Conservation (phyloP, 1,284 basidiomycete genomes). For the Pseudomicrostroma phylloplanum region DNA sequence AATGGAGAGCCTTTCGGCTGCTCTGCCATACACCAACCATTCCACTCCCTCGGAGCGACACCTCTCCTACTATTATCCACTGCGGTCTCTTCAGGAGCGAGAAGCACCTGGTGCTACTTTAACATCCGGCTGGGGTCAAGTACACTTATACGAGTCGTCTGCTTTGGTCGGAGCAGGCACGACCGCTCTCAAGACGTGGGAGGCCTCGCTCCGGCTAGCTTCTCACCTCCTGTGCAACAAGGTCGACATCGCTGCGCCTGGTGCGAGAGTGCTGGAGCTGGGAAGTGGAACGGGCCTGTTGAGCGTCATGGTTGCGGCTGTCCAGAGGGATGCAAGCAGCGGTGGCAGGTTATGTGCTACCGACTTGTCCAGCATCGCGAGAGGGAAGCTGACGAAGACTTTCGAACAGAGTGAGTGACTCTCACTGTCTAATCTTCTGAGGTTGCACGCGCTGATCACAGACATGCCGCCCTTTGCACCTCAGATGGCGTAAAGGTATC, state of each 20-base stretch:
- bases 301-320: constrained; percentile 15
- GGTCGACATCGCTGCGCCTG: not conserved
- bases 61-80: not conserved
- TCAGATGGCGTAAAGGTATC: not conserved
- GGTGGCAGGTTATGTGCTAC: constrained; percentile 13
- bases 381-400: constrained; percentile 14
- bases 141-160: constrained; percentile 1
- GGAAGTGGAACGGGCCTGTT: constrained; percentile 26
- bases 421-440: not conserved
- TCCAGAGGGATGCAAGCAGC: not conserved
- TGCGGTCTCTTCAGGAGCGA: not conserved
- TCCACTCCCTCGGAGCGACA: not conserved
- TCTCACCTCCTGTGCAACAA: constrained; percentile 13
- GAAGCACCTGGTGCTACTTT: not conserved
- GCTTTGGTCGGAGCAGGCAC: constrained; percentile 16
- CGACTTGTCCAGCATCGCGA: constrained; percentile 17
- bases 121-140: not conserved
- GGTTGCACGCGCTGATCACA: too few species aligned
- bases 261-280: constrained; percentile 18
- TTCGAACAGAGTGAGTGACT: constrained; percentile 13
- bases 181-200: constrained; percentile 24
- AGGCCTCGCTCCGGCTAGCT: constrained; percentile 17
- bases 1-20: not conserved
- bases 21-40: not conserved
- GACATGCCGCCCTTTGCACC: too few species aligned